Percentiles rank a stretch among this genome's conserved stretches.
Evolutionary conservation across 2,329 filamentous ascomycete species (phyloP).

Genomic region (Alternaria gansuensis): DNA sequence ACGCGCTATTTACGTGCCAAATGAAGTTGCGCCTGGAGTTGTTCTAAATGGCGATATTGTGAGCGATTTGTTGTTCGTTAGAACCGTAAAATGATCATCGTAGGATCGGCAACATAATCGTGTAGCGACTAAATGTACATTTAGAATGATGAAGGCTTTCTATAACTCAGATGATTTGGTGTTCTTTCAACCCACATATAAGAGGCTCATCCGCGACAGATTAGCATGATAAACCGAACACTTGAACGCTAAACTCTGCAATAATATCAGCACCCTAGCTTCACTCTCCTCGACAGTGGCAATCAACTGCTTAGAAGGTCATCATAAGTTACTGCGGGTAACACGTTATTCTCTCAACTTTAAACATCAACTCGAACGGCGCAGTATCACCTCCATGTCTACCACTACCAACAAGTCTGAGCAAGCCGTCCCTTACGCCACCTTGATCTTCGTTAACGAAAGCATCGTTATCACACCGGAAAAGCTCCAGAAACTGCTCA

Average conservation of each 20-base stretch:
- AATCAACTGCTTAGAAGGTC: background rate
- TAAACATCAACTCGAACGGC: background rate
- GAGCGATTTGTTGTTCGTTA: background rate
- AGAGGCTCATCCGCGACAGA: background rate
- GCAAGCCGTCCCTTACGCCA: constrained; percentile 88
- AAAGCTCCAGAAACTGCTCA: constrained; percentile 91
- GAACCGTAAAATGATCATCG: background rate
- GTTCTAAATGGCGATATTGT: background rate
- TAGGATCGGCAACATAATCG: background rate
- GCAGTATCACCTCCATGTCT: constrained; percentile 13
- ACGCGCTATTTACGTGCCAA: background rate
- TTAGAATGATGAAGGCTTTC: background rate
- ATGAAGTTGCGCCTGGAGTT: background rate
- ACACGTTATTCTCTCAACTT: background rate
- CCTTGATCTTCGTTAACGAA: constrained; percentile 98
- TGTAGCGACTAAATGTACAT: too few relatives aligned
- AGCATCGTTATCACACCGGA: constrained; percentile 95
- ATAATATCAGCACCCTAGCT: background rate
- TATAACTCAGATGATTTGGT: background rate
- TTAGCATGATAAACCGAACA: background rate
- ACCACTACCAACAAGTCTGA: constrained; percentile 31
- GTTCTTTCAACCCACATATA: background rate
- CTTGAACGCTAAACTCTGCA: background rate
- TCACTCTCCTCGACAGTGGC: background rate
- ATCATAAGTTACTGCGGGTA: too few relatives aligned